Evolutionary conservation across 352 stramenopile genomes (phyloP).

Genomic region (Sclerospora graminicola): DNA sequence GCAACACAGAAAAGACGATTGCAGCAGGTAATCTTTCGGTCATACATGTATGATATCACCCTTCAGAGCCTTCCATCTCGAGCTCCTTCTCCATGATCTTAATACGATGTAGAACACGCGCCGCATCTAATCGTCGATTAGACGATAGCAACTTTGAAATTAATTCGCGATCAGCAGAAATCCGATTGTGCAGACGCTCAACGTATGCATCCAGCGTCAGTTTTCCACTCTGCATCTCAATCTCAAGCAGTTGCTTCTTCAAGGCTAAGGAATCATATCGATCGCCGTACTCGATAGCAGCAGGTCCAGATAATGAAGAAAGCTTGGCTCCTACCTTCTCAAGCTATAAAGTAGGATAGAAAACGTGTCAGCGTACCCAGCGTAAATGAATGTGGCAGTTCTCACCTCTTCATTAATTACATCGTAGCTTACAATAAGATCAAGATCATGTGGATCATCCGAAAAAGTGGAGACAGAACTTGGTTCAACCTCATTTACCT

Average conservation of each 20-base stretch:
- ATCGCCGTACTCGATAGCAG: conserved; percentile 32
- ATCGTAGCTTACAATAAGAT: conserved; percentile 78
- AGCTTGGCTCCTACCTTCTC: conserved; percentile 53
- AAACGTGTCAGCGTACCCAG: neutral
- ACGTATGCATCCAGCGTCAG: conserved; percentile 68
- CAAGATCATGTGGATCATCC: conserved; percentile 46
- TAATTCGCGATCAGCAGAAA: conserved; percentile 38
- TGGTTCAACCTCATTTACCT: conserved; percentile 1
- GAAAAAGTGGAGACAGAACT: neutral
- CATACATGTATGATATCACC: conserved; percentile 8
- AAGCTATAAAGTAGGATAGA: conserved; percentile 23
- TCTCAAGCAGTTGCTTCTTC: conserved; percentile 77
- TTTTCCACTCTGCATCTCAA: conserved; percentile 75
- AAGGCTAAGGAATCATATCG: conserved; percentile 55
- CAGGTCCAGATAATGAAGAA: conserved; percentile 20
- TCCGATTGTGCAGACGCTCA: conserved; percentile 32
- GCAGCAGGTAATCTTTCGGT: neutral
- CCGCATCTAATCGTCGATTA: conserved; percentile 42
- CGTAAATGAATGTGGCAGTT: neutral
- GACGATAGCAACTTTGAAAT: conserved; percentile 32
- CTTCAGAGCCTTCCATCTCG: conserved; percentile 42
- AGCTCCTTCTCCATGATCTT: conserved; percentile 78
- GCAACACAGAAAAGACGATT: no score
- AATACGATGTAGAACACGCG: conserved; percentile 57
- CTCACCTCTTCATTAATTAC: conserved; percentile 77